Evolutionary conservation across 2,329 filamentous ascomycete genomes (phyloP).

Genomic region (Trichothecium roseum): DNA sequence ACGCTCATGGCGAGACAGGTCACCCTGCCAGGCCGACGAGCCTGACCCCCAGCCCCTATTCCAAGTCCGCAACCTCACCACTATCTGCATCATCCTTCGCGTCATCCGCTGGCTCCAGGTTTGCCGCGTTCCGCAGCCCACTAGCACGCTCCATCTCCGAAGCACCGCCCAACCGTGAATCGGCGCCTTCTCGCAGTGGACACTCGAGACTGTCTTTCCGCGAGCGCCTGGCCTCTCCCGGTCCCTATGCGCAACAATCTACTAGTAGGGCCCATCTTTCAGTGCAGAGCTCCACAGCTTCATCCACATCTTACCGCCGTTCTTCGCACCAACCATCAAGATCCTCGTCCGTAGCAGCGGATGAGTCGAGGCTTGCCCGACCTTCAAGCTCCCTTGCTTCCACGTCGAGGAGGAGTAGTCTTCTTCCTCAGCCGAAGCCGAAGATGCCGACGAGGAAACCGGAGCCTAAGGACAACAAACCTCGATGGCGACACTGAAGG

Average conservation of each 20-base stretch:
- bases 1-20: conserved; percentile 51
- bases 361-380: conserved; percentile 24
- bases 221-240: conserved; percentile 39
- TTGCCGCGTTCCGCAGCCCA: conserved; percentile 39
- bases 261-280: conserved; percentile 33
- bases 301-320: conserved; percentile 32
- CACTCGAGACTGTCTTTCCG: conserved; percentile 41
- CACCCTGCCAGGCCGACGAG: conserved; percentile 57
- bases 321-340: conserved; percentile 41
- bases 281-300: conserved; percentile 32
- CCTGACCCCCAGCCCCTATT: conserved; percentile 47
- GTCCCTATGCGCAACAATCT: conserved; percentile 34
- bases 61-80: conserved; percentile 31
- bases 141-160: conserved; percentile 34
- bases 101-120: conserved; percentile 30
- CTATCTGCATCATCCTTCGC: conserved; percentile 32
- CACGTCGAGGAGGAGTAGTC: conserved; percentile 36
- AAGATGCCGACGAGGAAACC: conserved; percentile 27
- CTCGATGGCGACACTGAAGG: conserved; percentile 35
- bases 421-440: conserved; percentile 38
- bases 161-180: conserved; percentile 34
- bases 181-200: conserved; percentile 33
- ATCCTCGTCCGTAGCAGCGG: conserved; percentile 17
- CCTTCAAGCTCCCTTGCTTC: conserved; percentile 47
- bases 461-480: conserved; percentile 31